Base-by-base conservation (phyloP, 352 stramenopile species). In the Phytophthora pini region DNA sequence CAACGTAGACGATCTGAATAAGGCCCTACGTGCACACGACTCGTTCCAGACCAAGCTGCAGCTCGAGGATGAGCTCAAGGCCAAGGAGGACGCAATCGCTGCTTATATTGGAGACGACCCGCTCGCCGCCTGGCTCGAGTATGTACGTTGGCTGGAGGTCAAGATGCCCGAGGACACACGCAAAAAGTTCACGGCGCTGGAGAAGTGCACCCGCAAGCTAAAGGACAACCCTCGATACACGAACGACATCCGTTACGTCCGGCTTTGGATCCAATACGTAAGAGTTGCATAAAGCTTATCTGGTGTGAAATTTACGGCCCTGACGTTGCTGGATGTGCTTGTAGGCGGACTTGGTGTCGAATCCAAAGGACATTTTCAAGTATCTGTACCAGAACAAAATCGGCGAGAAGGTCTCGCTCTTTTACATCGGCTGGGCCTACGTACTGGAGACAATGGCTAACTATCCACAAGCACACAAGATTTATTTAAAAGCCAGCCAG, bases 381-480 rank as follows among this genome's bases (percentile, higher is more conserved):
- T 96, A 91, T 55, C 62, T 96, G 43, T 93, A 94, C 67, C 79
- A 89, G 55, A 93, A 93, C 74, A 93, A 92, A 54, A 94, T 96
- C 34, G 88, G 88, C 13, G 84, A 93, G 61, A 73, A 78, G 10
- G 74, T 94, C 3, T 85, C 88, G 1, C 54, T 96, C 29, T 96
- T 94, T 59, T 96, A 94, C 71, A 88, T 94, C 9, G 88, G 84
- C 44, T 96, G 88, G 88, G 86, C 88, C 15, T 89, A 89, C 65
- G 84, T 94, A 20, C 64, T 92, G 5, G 88, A 96, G 68, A 94
- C 79, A 44, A 78, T 87, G 61, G 84, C 69, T 12, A 93, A 90
- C 69, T 93, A 94, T 50, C 78, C 87, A 10, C 81, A 94, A 70
- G 88, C 88, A 5, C 77, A 96, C 69, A 93, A 93, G 49, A 88